Base-by-base conservation (phyloP, 2,329 filamentous ascomycete species). In the Penicillium sp. region DNA sequence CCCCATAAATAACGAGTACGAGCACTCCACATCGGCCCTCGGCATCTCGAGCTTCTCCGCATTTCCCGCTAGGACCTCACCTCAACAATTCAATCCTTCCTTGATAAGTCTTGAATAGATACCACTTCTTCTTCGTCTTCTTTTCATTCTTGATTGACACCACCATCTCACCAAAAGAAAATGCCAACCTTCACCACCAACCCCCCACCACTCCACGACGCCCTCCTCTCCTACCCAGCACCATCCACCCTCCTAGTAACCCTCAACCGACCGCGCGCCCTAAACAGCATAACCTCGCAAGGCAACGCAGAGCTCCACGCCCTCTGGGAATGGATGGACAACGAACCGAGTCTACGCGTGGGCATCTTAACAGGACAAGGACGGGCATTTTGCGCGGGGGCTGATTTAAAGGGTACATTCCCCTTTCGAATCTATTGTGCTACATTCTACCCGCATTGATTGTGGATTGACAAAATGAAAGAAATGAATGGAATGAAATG, bases 211-310 rank as follows among this genome's bases (percentile, higher is more conserved):
- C 55, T 57, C 2, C 45, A 60, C 44, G 46, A 59, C 45, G 55
- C 56, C 35, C 47, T 52, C 32, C 55, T 70, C 44, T 52, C 57
- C 34, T 67, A 69, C 60, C 72, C 72, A 48, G 48, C 61, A 42
- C 55, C 65, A 27, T 58, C 66, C 47, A 56, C 73, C 59, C 57
- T 73, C 42, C 61, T 75, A 39, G 64, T 75, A 41, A 68, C 70
- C 30, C 62, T 72, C 42, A 66, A 66, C 44, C 62, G 69, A 8
- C 61, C 64, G 7, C 54, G 59, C 30, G 55, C 61, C 10, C 61
- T 70, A 39, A 72, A 72, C 54, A 67, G 65, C 49, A 69, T 72
- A 50, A 65, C 63, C 39, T 50, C 52, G n/a, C 47, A 55, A 2
- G 66, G 65, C 30, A 59, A 71, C 49, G 55, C 55, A 37, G 66